Base-by-base conservation (phyloP, 2,329 filamentous ascomycete genomes). In the Aspergillus sergii region DNA sequence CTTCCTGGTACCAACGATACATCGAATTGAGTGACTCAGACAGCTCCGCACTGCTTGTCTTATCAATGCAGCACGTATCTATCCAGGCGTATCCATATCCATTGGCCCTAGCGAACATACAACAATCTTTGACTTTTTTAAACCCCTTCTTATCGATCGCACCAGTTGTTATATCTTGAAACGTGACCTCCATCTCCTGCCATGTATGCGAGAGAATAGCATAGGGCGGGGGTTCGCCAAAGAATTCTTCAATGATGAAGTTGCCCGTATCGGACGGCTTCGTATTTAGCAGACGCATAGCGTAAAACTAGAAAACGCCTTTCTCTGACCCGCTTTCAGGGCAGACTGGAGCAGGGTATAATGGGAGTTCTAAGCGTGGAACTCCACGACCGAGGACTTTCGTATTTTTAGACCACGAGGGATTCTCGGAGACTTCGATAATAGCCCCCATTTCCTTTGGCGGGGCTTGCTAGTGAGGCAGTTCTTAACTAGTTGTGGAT, bases 41-140 rank as follows among this genome's bases (percentile, higher is more conserved):
- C 12, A 55, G 32, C 51, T 55, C 51, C n/a, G 51, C 51, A 32
- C 51, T 55, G 21, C 51, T 55, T 10, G 51, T 55, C 51, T 55
- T 55, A n/a, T 55, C 51, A 19, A 55, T 55, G n/a, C 51, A 55
- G 14, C 51, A 55, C 10, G 51, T 55, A 34, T 55, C 51, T 23
- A 36, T 41, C 51, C 51, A 55, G 11, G 34, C 34, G 36, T 55
- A 39, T 8, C 3, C 32, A 30, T 55, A 55, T 10, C 32, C 51
- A 2, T 55, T 9, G 5, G 32, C 51, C n/a, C n/a, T 39, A 39
- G 51, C 32, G 12, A 55, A 39, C 2, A 12, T 19, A 55, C 51
- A 55, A 19, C 51, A 36, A 26, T 55, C 34, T 10, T 55, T 39
- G 21, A 55, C 32, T n/a, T 55, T 55, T 9, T 28, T 55, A 6